These are phyloP conservation scores for Fusarium udum DNA, from an alignment of 2,329 filamentous ascomycete species.

Conservation along the genomic window DNA sequence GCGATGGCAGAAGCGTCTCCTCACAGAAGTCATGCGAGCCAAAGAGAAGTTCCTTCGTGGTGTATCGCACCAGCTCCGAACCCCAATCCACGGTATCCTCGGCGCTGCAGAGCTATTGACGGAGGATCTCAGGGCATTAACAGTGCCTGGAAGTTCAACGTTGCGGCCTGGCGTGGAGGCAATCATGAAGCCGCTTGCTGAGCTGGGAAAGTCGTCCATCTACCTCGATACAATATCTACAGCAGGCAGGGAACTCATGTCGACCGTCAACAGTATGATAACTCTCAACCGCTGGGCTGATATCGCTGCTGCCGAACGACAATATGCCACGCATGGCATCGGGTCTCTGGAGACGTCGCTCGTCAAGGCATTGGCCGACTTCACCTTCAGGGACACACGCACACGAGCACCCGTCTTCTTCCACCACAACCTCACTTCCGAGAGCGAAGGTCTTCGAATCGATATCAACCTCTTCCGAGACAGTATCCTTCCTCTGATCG, in stretches of 20 bases:
- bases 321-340: constrained; percentile 40
- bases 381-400: constrained; percentile 2
- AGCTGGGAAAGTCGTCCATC: constrained; percentile 2
- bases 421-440: constrained; percentile 16
- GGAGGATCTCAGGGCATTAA: constrained; percentile 50
- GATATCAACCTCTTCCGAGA: constrained; percentile 54
- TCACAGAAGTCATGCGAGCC: constrained; percentile 53
- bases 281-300: constrained; percentile 53
- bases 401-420: constrained; percentile 31
- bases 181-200: neutral
- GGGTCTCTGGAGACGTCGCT: constrained; percentile 23
- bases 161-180: neutral
- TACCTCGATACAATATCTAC: constrained; percentile 50
- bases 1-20: constrained; percentile 49
- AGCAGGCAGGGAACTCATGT: constrained; percentile 54
- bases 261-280: constrained; percentile 56
- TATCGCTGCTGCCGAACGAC: constrained; percentile 43
- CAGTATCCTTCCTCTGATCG: constrained; percentile 52
- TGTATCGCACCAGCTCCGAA: constrained; percentile 58
- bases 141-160: neutral
- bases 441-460: constrained; percentile 45
- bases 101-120: constrained; percentile 51
- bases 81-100: constrained; percentile 58
- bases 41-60: constrained; percentile 57
- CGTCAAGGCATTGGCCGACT: constrained; percentile 10